A percentile compares a stretch with the other conserved stretches of the same genome.
Conservation (phyloP, 495 filamentous ascomycete species). For the Daldinia caldariorum region DNA sequence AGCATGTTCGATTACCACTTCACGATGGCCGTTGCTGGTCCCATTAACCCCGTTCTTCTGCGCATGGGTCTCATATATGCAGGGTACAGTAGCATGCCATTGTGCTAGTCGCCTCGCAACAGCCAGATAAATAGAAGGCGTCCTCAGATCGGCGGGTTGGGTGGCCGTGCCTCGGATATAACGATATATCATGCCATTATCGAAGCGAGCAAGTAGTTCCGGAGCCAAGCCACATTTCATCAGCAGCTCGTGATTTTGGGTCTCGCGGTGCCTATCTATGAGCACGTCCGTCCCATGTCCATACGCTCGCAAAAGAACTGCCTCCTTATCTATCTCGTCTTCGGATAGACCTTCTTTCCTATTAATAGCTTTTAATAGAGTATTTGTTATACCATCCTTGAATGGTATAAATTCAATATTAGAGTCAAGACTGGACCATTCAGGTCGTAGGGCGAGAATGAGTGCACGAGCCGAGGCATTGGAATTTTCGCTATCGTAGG, state of each 20-base stretch:
- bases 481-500: constrained; percentile 78
- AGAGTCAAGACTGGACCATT: constrained; percentile 79
- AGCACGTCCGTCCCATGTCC: constrained; percentile 93
- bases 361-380: constrained; percentile 88
- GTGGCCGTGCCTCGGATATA: constrained; percentile 85
- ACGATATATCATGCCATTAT: constrained; percentile 94
- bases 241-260: constrained; percentile 71
- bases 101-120: constrained; percentile 84
- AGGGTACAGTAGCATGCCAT: constrained; percentile 89
- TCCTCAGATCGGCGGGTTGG: constrained; percentile 78
- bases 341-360: constrained; percentile 77
- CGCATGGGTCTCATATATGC: constrained; percentile 54
- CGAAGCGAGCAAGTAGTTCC: constrained; percentile 87
- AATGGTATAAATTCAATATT: constrained; percentile 90
- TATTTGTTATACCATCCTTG: constrained; percentile 98
- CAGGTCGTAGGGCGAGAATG: constrained; percentile 79
- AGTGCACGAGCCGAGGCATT: constrained; percentile 79
- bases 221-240: constrained; percentile 84
- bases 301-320: constrained; percentile 92
- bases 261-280: constrained; percentile 94
- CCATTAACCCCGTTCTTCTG: constrained; percentile 25
- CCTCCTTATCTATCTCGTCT: constrained; percentile 83
- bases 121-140: constrained; percentile 76
- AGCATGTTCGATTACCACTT: constrained; percentile 63
- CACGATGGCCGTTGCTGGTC: constrained; percentile 37